Evolutionary conservation across 2,329 filamentous ascomycete genomes (phyloP).

Genomic region (Fusarium subtropicale): DNA sequence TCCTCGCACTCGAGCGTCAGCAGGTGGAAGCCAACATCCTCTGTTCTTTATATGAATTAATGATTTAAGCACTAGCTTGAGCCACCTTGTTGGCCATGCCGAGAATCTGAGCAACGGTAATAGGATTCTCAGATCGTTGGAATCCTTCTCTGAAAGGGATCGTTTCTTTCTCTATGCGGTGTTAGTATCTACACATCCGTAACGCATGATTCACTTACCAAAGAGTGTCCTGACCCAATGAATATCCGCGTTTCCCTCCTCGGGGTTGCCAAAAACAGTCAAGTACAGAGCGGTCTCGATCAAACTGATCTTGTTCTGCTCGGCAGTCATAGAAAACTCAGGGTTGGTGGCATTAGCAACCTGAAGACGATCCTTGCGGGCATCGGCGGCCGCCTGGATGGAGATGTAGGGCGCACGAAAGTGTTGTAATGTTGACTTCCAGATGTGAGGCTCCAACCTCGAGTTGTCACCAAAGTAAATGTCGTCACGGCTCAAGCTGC

Average conservation of each 20-base stretch:
- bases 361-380: constrained; percentile 37
- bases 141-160: constrained; percentile 39
- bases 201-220: constrained; percentile 9
- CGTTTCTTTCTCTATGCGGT: constrained; percentile 34
- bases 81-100: constrained; percentile 33
- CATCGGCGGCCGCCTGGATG: constrained; percentile 34
- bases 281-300: constrained; percentile 42
- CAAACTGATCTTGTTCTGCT: constrained; percentile 26
- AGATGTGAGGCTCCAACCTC: constrained; percentile 31
- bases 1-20: background rate
- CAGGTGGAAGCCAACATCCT: constrained; percentile 19
- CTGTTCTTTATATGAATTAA: background rate
- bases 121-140: constrained; percentile 21
- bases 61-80: constrained; percentile 13
- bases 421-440: constrained; percentile 30
- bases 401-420: constrained; percentile 41
- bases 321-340: constrained; percentile 22
- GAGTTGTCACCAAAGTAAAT: constrained; percentile 40
- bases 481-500: constrained; percentile 41
- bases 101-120: constrained; percentile 36
- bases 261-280: constrained; percentile 30
- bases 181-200: background rate
- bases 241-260: constrained; percentile 37
- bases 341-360: constrained; percentile 36
- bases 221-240: constrained; percentile 42